Percentiles rank a stretch among this genome's conserved stretches.
These are phyloP conservation scores for Biscogniauxia marginata DNA, from an alignment of 2,329 filamentous ascomycete genomes.

Conservation along the genomic window DNA sequence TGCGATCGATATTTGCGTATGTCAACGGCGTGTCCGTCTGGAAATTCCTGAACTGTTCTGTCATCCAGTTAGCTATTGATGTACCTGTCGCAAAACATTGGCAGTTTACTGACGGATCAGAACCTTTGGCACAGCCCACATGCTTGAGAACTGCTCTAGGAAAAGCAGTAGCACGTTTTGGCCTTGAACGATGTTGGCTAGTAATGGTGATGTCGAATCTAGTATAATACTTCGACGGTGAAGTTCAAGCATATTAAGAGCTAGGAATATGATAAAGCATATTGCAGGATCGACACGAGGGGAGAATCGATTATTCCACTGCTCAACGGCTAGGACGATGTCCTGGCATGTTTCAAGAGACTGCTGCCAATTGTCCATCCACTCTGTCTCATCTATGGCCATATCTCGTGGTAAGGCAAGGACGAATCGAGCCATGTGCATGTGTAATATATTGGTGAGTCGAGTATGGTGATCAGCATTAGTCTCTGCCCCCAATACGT, in stretches of 20 bases:
- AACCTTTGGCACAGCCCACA: conserved; percentile 22
- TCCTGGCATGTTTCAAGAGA: conserved; percentile 33
- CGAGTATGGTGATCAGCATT: conserved; percentile 26
- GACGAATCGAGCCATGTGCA: conserved; percentile 25
- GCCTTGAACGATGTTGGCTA: conserved; percentile 8
- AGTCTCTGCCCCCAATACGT: conserved; percentile 29
- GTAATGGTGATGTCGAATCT: conserved; percentile 7
- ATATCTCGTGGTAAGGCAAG: conserved; percentile 15
- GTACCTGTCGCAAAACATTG: background rate
- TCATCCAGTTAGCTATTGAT: background rate
- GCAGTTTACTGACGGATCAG: conserved; percentile 21
- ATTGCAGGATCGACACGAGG: conserved; percentile 35
- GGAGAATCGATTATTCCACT: conserved; percentile 34
- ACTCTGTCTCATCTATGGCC: conserved; percentile 15
- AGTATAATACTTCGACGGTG: conserved; percentile 24
- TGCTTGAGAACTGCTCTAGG: conserved; percentile 23
- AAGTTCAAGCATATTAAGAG: conserved; percentile 31
- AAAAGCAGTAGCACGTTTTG: conserved; percentile 22
- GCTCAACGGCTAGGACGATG: conserved; percentile 27
- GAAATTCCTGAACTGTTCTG: background rate
- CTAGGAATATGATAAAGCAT: conserved; percentile 31
- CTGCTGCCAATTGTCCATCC: conserved; percentile 29
- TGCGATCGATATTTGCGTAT: conserved; percentile 13
- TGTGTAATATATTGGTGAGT: conserved; percentile 26
- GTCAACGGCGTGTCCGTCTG: conserved; percentile 12